Evolutionary conservation across 495 filamentous ascomycete genomes (phyloP), one percentile per base, ranked within the genome.

Genomic region (Antarctomyces pellizariae): DNA sequence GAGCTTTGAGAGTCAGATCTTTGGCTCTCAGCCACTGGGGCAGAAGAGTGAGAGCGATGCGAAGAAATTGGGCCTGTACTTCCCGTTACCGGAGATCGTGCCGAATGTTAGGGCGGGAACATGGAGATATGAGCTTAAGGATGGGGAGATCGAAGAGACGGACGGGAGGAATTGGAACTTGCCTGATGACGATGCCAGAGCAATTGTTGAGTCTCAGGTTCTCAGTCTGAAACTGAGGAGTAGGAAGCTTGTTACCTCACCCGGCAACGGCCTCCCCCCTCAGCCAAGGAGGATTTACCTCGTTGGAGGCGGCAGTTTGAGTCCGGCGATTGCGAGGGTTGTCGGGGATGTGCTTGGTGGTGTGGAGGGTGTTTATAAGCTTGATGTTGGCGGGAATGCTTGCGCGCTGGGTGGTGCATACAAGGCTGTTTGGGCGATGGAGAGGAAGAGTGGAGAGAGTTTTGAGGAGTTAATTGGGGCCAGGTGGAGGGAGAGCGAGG

Each of bases 391-490:
- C n/a, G 78, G 82, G 4, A 92, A 91, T 50, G 83, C 86, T 16
- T 97, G 86, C 48, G 86, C 83, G 11, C 48, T 97, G 5, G 86
- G 83, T 7, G 80, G 79, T 10, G 86, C 84, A n/a, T 92, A 97
- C 46, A 92, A 92, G 52, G 84, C 86, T 25, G 71, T 83, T 0
- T 97, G 86, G 86, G 77, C 71, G 1, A 53, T 77, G 17, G 80
- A 92, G 52, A 52, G 77, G 16, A 39, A 45, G 12, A 41, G 31
- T 5, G 62, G 62, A 13, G 68, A 90, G 59, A 72, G 61, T 6
- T 97, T 93, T 55, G 86, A 93, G 43, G 68, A 82, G 19, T 54
- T 89, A 35, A 68, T 97, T 23, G 75, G 70, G 1, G 45, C 56
- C 33, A 53, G 86, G 32, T 97, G 86, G 86, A 62, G 62, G 29